Conservation (phyloP, 768 basidiomycete species). For the Paxillus ammoniavirescens region DNA sequence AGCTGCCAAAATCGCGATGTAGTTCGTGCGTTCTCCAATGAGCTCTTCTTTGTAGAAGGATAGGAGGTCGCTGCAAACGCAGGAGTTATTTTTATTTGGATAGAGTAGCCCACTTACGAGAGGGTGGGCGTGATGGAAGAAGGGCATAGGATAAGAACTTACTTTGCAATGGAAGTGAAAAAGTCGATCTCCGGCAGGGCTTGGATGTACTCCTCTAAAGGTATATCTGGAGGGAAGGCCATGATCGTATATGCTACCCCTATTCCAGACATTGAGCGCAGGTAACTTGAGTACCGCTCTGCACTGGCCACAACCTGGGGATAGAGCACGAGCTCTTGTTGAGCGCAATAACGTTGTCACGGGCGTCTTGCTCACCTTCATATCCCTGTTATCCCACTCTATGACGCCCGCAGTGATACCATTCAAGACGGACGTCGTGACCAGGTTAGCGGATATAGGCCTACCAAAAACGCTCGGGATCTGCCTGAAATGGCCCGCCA, state of each 20-base stretch:
- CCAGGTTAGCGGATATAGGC: conserved; percentile 31
- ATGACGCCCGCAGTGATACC: conserved; percentile 33
- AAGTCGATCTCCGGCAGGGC: conserved; percentile 35
- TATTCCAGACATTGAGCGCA: conserved; percentile 31
- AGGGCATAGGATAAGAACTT: conserved; percentile 10
- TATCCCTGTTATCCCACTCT: conserved; percentile 29
- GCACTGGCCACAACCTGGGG: conserved; percentile 22
- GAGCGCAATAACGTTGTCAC: not conserved
- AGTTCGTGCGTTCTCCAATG: conserved; percentile 31
- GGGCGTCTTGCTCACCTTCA: conserved; percentile 20
- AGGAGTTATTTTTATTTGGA: too few species aligned
- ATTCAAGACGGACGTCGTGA: conserved; percentile 36
- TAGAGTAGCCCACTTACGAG: too few species aligned
- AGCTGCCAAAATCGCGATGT: conserved; percentile 28
- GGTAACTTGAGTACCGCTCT: conserved; percentile 25
- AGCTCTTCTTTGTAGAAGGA: conserved; percentile 39
- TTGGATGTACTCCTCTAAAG: conserved; percentile 35
- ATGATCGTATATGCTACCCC: conserved; percentile 35
- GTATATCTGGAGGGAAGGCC: conserved; percentile 34
- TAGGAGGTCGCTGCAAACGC: conserved; percentile 32
- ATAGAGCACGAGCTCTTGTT: too few species aligned
- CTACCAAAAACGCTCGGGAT: conserved; percentile 26
- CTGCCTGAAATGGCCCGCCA: conserved; percentile 34
- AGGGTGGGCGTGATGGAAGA: too few species aligned
- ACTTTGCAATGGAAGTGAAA: conserved; percentile 39